A percentile compares a stretch with the other conserved stretches of the same genome.
Evolutionary conservation across 2,329 filamentous ascomycete genomes (phyloP).

Genomic region (Balansia obtecta): DNA sequence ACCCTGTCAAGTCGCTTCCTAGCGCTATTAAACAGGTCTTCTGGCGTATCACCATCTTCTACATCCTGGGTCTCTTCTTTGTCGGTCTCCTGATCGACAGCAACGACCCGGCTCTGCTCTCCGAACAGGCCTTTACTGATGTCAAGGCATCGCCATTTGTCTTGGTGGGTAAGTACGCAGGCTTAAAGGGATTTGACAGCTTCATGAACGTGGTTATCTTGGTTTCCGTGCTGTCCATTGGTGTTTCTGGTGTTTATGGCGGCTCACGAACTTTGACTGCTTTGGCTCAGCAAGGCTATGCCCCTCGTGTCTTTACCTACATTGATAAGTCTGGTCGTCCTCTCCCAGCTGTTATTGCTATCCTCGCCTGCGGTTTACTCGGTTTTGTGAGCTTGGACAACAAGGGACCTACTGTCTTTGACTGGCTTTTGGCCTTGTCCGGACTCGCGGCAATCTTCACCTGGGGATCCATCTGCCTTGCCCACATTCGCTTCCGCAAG

Average conservation of each 20-base stretch:
- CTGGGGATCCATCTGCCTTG: conserved; percentile 51
- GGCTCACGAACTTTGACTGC: conserved; percentile 47
- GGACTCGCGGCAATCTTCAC: conserved; percentile 50
- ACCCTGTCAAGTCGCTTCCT: conserved; percentile 62
- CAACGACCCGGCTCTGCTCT: conserved; percentile 29
- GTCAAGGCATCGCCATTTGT: conserved; percentile 40
- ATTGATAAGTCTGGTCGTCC: conserved; percentile 46
- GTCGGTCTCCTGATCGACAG: conserved; percentile 37
- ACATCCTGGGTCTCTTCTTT: conserved; percentile 39
- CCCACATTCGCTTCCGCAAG: conserved; percentile 51
- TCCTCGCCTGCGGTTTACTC: conserved; percentile 37
- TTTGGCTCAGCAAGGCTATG: conserved; percentile 46
- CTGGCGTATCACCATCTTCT: conserved; percentile 45
- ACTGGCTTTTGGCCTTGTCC: conserved; percentile 52
- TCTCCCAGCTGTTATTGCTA: conserved; percentile 32
- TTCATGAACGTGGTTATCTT: conserved; percentile 50
- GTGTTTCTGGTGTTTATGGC: conserved; percentile 46
- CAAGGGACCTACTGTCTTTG: conserved; percentile 38
- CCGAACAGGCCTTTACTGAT: conserved; percentile 26
- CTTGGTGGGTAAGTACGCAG: conserved; percentile 41
- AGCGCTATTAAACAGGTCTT: conserved; percentile 72
- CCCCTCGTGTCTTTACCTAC: conserved; percentile 42
- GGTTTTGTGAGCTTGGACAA: conserved; percentile 27
- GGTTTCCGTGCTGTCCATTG: conserved; percentile 45
- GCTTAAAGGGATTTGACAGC: conserved; percentile 36